Conservation (phyloP, 352 stramenopile genomes). For the Globisporangium cylindrosporum region DNA sequence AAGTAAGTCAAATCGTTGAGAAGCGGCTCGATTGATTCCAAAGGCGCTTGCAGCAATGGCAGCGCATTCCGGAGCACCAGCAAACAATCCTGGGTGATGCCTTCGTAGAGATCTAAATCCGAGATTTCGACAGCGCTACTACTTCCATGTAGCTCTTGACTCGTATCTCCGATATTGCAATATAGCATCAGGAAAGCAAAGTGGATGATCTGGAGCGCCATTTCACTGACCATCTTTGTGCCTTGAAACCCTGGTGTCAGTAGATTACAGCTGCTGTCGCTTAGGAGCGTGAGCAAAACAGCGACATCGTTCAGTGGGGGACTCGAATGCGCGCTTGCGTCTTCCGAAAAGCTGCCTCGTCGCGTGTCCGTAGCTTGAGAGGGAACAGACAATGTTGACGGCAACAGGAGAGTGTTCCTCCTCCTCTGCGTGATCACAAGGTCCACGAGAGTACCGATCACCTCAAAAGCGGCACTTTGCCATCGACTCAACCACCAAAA, state of each 20-base stretch:
- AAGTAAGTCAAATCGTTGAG: conserved; percentile 14
- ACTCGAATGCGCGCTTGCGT: background rate
- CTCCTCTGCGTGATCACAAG: background rate
- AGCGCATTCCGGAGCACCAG: conserved; percentile 49
- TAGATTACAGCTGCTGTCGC: conserved; percentile 31
- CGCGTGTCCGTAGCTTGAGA: background rate
- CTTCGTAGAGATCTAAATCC: conserved; percentile 21
- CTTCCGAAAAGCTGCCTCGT: background rate
- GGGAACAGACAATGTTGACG: background rate
- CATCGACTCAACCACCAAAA: conserved; percentile 70
- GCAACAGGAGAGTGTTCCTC: background rate
- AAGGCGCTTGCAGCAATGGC: conserved; percentile 28
- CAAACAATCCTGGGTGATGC: conserved; percentile 38
- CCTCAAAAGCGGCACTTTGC: conserved; percentile 47
- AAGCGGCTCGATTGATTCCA: conserved; percentile 12
- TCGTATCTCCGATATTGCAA: background rate
- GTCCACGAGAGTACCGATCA: conserved; percentile 28
- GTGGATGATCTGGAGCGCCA: conserved; percentile 31
- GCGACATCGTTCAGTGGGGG: conserved; percentile 32
- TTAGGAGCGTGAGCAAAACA: conserved; percentile 29
- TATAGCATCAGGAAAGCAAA: conserved; percentile 30
- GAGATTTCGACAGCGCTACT: conserved; percentile 12
- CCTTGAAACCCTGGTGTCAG: background rate
- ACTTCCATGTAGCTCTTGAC: background rate
- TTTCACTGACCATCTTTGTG: conserved; percentile 4